A percentile compares a stretch with the other conserved stretches of the same genome.
phyloP scores from a whole-genome alignment of 371 early-diverging fungal species.

The Zopfochytrium polystomum region DNA sequence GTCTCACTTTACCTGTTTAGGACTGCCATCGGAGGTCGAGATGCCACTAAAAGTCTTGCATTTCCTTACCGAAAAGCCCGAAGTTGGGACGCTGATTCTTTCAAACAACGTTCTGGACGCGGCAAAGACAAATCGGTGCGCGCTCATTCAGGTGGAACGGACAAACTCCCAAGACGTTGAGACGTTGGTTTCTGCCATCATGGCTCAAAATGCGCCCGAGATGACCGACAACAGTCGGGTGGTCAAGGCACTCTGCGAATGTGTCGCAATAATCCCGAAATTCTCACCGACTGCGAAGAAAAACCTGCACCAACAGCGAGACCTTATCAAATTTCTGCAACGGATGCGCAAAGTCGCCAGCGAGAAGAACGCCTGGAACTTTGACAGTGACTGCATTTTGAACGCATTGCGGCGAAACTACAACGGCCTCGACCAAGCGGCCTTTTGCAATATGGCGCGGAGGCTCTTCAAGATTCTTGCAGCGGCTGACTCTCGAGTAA shows the following conservation, averaged over 20 bases:
- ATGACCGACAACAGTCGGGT: neutral
- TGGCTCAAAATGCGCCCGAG: neutral
- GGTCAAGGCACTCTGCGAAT: neutral
- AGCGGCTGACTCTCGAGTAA: neutral
- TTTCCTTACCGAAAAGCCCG: neutral
- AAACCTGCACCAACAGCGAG: neutral
- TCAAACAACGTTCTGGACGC: conserved; percentile 1
- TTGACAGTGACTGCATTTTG: neutral
- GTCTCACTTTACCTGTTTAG: no score
- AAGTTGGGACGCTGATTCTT: neutral
- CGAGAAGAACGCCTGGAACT: neutral
- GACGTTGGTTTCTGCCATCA: neutral
- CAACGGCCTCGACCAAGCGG: neutral
- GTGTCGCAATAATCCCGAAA: neutral
- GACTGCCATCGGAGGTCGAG: neutral
- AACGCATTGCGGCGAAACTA: neutral
- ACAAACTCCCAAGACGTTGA: neutral
- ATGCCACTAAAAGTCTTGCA: neutral
- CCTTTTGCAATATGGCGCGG: neutral
- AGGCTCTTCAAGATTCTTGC: neutral
- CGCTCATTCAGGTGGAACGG: neutral
- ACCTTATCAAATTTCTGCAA: neutral
- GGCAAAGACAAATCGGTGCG: neutral
- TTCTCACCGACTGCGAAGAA: neutral
- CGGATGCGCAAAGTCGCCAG: neutral